Evolutionary conservation across 495 filamentous ascomycete genomes (phyloP), one percentile per base, ranked within the genome.

Genomic region (Lasiosphaeria miniovina): DNA sequence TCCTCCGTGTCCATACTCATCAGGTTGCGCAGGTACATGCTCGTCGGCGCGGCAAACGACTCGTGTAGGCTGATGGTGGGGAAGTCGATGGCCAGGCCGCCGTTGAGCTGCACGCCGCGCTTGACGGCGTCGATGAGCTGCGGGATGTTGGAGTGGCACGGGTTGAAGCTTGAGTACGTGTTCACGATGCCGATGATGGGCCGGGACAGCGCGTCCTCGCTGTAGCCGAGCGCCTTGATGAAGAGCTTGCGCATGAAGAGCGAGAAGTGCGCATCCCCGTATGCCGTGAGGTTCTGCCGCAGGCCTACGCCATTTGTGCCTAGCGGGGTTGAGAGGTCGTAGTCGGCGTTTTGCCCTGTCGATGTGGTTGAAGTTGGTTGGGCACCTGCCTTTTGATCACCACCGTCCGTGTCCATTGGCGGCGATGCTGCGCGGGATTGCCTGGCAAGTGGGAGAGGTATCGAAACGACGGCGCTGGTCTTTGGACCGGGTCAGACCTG

Each of bases 1-100:
- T 88, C 86, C 66, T 89, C 86, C 0, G 86, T 88, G 65, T 89
- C 85, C 84, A 89, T 86, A 62, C 83, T 84, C 85, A 89, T 88
- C 48, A 88, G 54, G 65, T 88, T 89, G 48, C 86, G 66, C 56
- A 88, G 60, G 56, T 82, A 88, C 85, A 89, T 89, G 70, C 86
- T 89, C 8, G 85, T 87, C 4, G 85, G 85, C 48, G 79, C 68
- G 0, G 85, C 79, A 65, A 88, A 88, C 0, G 75, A 77, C 71
- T 89, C 86, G 49, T 84, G 82, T 7, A 89, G 60, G 55, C 82
- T 86, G 43, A 88, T 88, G 2, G 85, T 88, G 3, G 85, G 85
- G 61, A 88, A 89, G 33, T 87, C 85, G 31, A 88, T 76, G 2
- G 85, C 82, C 38, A 88, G 65, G 0, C 85, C 85, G 0, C 86